Evolutionary conservation across 305 asterid genomes (phyloP).

Genomic region (Withania somnifera): DNA sequence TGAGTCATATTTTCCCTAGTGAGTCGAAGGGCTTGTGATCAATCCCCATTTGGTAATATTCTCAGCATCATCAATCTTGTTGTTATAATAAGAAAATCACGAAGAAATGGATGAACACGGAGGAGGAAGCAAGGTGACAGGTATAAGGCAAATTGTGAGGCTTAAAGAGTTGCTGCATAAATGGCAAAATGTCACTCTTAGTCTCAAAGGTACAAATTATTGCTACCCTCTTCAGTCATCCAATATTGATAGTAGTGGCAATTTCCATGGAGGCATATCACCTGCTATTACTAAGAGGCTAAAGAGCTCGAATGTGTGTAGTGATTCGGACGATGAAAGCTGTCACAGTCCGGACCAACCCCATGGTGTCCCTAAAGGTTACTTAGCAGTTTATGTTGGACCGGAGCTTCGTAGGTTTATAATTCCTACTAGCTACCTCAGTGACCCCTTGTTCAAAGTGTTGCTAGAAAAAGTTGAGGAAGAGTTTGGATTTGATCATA

Average conservation of each 20-base stretch:
- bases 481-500: slow-evolving; percentile 63
- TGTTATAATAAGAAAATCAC: background rate
- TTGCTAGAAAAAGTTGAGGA: slow-evolving; percentile 61
- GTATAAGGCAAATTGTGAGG: slow-evolving; percentile 54
- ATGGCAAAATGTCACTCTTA: slow-evolving; percentile 44
- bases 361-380: slow-evolving; percentile 44
- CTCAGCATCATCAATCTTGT: background rate
- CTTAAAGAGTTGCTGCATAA: slow-evolving; percentile 46
- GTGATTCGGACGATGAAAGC: slow-evolving; percentile 53
- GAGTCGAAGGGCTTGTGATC: background rate
- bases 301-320: slow-evolving; percentile 13
- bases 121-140: slow-evolving; percentile 34
- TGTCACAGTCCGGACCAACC: slow-evolving; percentile 61
- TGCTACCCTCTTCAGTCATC: background rate
- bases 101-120: slow-evolving; percentile 34
- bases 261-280: slow-evolving; percentile 24
- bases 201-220: slow-evolving; percentile 13
- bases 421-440: slow-evolving; percentile 57
- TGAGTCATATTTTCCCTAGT: background rate
- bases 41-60: background rate
- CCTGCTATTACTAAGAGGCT: slow-evolving; percentile 40
- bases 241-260: slow-evolving; percentile 5
- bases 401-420: slow-evolving; percentile 60
- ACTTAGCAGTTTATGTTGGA: slow-evolving; percentile 61
- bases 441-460: slow-evolving; percentile 49